Evolutionary conservation across 768 basidiomycete genomes (phyloP), one percentile per base, ranked within the genome.

Genomic region (Hirschioporus abietinus): DNA sequence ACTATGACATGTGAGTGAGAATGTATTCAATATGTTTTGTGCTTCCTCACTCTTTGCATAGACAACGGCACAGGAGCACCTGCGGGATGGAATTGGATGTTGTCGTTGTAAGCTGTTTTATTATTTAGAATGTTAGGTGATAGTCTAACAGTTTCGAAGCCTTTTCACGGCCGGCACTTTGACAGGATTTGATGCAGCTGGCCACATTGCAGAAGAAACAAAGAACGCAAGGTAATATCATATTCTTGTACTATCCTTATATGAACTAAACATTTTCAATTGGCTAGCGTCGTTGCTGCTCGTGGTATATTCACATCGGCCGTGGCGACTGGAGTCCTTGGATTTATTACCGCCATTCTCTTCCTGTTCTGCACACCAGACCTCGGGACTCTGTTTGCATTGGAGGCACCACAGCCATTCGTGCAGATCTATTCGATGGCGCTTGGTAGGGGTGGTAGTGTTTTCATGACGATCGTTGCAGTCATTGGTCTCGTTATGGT

Each of bases 11-110:
- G 91, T 93, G 73, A 58, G 89, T 71, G 60, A 36, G 20, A 30
- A 58, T 15, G 20, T 52, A 8, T 30, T 3, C 4, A 30, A 30
- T 58, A 30, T 61, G 34, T 17, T 1, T 42, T 10, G n/a, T 24
- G 17, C 17, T 60, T 34, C 60, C 34, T 42, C 34, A n/a, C 52
- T 60, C 36, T 66, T 17, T 35, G n/a, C 60, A n/a, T 34, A 94
- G 92, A 93, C 76, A 96, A 96, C 71, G 94, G 93, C 27, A 95
- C 94, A 0, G 92, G 92, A 0, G 93, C 94, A 2, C 84, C 91
- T 24, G 80, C 90, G 9, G 92, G 85, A 5, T 96, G 94, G 95
- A 96, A 95, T 72, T 96, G 92, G 92, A 83, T 93, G 18, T 76
- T 97, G 52, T 93, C 90, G 4, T 93, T 93, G 92, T 93, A 70